Evolutionary conservation across 1,284 basidiomycete species (phyloP).

Genomic region (Irpex rosettiformis): DNA sequence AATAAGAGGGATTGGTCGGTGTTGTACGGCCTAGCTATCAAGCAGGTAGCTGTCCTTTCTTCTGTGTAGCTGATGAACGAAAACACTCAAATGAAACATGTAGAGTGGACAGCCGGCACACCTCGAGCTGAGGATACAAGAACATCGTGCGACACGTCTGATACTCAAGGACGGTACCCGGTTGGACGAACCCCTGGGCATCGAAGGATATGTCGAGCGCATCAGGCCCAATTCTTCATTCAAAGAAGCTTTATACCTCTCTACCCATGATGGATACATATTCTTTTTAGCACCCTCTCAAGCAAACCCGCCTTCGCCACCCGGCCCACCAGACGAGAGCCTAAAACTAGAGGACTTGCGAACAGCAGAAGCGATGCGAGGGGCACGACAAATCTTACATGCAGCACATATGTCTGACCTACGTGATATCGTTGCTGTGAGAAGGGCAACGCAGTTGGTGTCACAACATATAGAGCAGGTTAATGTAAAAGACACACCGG

Average conservation of each 20-base stretch:
- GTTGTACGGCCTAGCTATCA: slow-evolving; percentile 68
- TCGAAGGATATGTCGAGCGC: slow-evolving; percentile 81
- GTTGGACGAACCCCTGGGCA: slow-evolving; percentile 65
- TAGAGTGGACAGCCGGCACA: slow-evolving; percentile 50
- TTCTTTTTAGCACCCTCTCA: slow-evolving; percentile 54
- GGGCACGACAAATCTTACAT: slow-evolving; percentile 61
- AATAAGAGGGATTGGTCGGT: slow-evolving; percentile 67
- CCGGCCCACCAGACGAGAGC: slow-evolving; percentile 42
- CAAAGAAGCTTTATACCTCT: slow-evolving; percentile 65
- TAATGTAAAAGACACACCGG: slow-evolving; percentile 19
- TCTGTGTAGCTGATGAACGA: too few relatives aligned
- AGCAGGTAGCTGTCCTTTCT: slow-evolving; percentile 44
- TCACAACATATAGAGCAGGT: slow-evolving; percentile 37
- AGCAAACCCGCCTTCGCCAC: slow-evolving; percentile 69
- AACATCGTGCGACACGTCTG: slow-evolving; percentile 59
- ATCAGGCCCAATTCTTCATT: slow-evolving; percentile 60
- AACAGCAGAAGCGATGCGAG: slow-evolving; percentile 55
- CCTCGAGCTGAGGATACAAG: slow-evolving; percentile 70
- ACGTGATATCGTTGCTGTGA: slow-evolving; percentile 58
- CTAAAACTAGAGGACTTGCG: slow-evolving; percentile 37
- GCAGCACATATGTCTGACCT: slow-evolving; percentile 70
- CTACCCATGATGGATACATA: slow-evolving; percentile 70
- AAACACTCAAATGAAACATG: too few relatives aligned
- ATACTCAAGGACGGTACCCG: slow-evolving; percentile 51
- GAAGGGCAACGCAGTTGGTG: slow-evolving; percentile 50